These are phyloP conservation scores for Tripidium arundinaceum DNA, from an alignment of 202 grass and related monocot genomes.

Conservation along the genomic window DNA sequence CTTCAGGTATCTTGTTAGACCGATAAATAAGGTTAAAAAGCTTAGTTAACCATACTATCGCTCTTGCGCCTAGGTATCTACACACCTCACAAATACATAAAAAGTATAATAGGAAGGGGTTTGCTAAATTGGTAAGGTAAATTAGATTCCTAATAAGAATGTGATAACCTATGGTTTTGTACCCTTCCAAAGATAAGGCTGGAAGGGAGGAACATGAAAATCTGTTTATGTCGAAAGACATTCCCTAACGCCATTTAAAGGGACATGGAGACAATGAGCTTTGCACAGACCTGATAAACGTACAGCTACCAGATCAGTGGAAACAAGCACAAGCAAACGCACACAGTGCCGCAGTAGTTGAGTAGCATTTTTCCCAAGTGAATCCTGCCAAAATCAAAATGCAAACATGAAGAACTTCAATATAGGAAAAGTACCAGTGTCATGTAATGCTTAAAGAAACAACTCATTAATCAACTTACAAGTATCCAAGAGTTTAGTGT, in stretches of 20 bases:
- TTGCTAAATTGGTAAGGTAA: not conserved
- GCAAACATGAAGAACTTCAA: constrained; percentile 26
- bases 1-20: too few relatives aligned
- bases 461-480: constrained; percentile 58
- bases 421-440: constrained; percentile 27
- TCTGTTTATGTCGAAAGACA: constrained; percentile 2
- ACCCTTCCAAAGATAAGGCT: constrained; percentile 2
- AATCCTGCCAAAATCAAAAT: constrained; percentile 69
- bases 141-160: not conserved
- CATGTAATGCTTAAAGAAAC: constrained; percentile 21
- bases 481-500: constrained; percentile 93
- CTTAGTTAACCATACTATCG: too few relatives aligned
- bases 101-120: not conserved
- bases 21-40: too few relatives aligned
- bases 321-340: constrained; percentile 84
- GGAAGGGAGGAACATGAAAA: constrained; percentile 16
- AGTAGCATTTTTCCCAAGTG: constrained; percentile 93
- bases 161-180: not conserved
- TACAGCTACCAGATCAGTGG: constrained; percentile 85
- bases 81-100: too few relatives aligned
- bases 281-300: constrained; percentile 81
- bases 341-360: constrained; percentile 93
- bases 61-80: too few relatives aligned
- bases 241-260: constrained; percentile 9
- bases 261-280: not conserved